Evolutionary conservation across 2,329 filamentous ascomycete species (phyloP), one percentile per base, ranked within the genome.

Genomic region (Botryosphaeria dothidea): DNA sequence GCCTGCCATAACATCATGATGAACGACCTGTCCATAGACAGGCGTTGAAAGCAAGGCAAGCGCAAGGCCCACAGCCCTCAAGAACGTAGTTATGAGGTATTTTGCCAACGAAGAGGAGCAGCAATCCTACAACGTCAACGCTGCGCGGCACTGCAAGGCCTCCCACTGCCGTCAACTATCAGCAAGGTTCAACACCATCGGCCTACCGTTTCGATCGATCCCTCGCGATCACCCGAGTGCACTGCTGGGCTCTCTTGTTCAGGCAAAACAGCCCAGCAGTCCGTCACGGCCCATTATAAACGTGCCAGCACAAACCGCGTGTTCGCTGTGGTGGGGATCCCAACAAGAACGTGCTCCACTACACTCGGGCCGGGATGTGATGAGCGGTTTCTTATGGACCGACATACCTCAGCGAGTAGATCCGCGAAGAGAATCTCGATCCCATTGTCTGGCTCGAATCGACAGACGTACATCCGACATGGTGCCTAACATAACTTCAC

Each of bases 181-280:
- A 60, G 56, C 41, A 60, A 60, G 54, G 41, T 60, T 60, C 56
- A 60, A 60, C 56, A 46, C 56, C 56, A 60, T 11, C 56, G 19
- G n/a, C 56, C 25, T 60, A 60, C 56, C 56, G 27, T 23, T 60
- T 60, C 41, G 56, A 60, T 60, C 56, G 56, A 60, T 60, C 56
- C 41, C 25, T 52, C 49, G 25, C 49, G 49, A 52, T 52, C 49
- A 17, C 21, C 31, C 27, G 23, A 46, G 41, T 41, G 56, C 56
- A 60, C 41, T 21, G 15, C 38, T 57, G 54, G 31, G 29, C 29
- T 17, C 25, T 60, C 17, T 19, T 11, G 11, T 11, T 21, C n/a
- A 11, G 21, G 7, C 36, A 21, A 36, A 23, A 25, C 41, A 60
- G 13, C 38, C 54, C 15, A 31, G 17, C 15, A 15, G 38, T 45